phyloP scores from a whole-genome alignment of 495 filamentous ascomycete species.

The Elaphomyces granulatus region DNA sequence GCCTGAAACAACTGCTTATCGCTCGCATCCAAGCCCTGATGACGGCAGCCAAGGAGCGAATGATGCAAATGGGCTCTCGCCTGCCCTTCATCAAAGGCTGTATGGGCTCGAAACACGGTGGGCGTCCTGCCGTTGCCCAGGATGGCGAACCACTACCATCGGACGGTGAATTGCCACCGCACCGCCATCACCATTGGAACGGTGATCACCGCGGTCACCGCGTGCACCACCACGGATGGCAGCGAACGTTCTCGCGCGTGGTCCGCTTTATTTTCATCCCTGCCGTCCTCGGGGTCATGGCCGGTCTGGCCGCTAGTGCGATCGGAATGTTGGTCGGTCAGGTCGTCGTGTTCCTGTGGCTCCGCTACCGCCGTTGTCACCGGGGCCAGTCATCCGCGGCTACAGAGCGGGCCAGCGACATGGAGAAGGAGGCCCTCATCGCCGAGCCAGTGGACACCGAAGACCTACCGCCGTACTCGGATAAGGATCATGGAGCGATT shows the following conservation, averaged over 20 bases:
- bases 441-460: constrained; percentile 16
- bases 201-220: constrained; percentile 15
- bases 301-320: constrained; percentile 36
- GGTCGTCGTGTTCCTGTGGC: constrained; percentile 35
- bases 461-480: constrained; percentile 20
- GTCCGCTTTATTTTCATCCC: constrained; percentile 37
- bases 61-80: constrained; percentile 20
- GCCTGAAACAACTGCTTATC: constrained; percentile 25
- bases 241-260: constrained; percentile 30
- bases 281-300: constrained; percentile 32
- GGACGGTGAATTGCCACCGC: constrained; percentile 1
- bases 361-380: constrained; percentile 22
- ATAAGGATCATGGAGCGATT: constrained; percentile 11
- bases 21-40: constrained; percentile 26
- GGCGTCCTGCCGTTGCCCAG: constrained; percentile 7
- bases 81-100: constrained; percentile 16
- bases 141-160: too few relatives aligned
- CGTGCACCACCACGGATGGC: constrained; percentile 22
- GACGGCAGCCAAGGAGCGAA: constrained; percentile 25
- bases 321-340: constrained; percentile 41
- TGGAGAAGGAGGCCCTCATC: constrained; percentile 32
- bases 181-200: constrained; percentile 13
- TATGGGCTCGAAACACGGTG: constrained; percentile 11
- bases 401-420: constrained; percentile 21
- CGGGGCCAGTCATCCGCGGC: constrained; percentile 10